phyloP scores from a whole-genome alignment of 371 early-diverging fungal genomes.

The Mucor velutinosus region DNA sequence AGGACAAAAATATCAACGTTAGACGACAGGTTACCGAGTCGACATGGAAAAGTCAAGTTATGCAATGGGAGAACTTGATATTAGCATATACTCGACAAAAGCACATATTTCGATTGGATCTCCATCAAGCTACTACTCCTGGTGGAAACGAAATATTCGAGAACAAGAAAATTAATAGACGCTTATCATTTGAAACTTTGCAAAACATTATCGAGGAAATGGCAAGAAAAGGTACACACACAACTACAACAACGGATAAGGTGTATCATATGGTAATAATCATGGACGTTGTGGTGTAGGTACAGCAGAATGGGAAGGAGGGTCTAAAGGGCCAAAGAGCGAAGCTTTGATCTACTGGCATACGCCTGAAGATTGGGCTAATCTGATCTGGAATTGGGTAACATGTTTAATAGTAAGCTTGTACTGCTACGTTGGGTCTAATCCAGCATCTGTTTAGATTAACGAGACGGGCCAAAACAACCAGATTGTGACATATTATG shows the following conservation, averaged over 20 bases:
- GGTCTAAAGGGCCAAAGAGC: constrained; percentile 50
- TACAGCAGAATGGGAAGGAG: constrained; percentile 75
- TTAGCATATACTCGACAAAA: constrained; percentile 68
- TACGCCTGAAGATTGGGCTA: constrained; percentile 90
- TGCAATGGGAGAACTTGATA: constrained; percentile 80
- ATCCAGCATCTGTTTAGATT: constrained; percentile 41
- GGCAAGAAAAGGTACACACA: constrained; percentile 62
- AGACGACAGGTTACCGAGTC: constrained; percentile 82
- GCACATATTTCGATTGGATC: constrained; percentile 63
- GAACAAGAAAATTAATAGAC: constrained; percentile 67
- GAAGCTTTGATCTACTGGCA: constrained; percentile 81
- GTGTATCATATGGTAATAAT: background rate
- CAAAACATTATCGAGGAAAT: constrained; percentile 75
- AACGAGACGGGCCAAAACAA: constrained; percentile 75
- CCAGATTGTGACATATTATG: constrained; percentile 82
- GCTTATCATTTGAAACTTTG: constrained; percentile 60
- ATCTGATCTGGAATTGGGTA: constrained; percentile 81
- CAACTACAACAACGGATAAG: background rate
- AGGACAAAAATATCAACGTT: background rate
- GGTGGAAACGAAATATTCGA: constrained; percentile 62
- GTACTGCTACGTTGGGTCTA: background rate
- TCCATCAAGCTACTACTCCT: constrained; percentile 61
- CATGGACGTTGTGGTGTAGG: constrained; percentile 35
- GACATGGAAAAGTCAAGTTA: constrained; percentile 82
- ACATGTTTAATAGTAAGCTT: background rate